Evolutionary conservation across 108 stramenopile species (phyloP), one percentile per base, ranked within the genome.

Genomic region (Skeletonema menzelii): DNA sequence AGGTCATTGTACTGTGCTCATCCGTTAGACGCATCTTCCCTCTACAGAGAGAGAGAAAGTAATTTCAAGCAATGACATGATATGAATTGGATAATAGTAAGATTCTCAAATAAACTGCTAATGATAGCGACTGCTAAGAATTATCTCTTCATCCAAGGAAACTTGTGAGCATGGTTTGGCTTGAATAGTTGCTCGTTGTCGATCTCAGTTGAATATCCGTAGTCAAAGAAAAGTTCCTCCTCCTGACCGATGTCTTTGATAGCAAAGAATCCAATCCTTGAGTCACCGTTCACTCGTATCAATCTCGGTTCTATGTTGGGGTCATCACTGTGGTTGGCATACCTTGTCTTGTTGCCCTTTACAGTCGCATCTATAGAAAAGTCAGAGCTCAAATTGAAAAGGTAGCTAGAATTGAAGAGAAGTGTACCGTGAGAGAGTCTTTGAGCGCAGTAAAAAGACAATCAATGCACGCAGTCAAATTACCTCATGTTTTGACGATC

Each of bases 251-350:
- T 93, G 62, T 87, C 83, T 30, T 86, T 69, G 42, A 69, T 68
- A 10, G 97, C 94, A 76, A 86, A 97, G 14, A 97, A 82, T 8
- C 85, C 95, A 65, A 97, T 88, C 22, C 90, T 73, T 63, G 73
- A 64, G 63, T 92, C 91, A 0, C 94, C 95, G 56, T 92, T 87
- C 5, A 93, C 92, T 30, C 77, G 40, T 14, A 88, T 67, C 57
- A 81, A 82, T 56, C 82, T 87, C 11, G 92, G 67, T 60, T 72
- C 69, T 40, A 87, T 78, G 65, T 95, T 97, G 0, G 92, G 90
- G 12, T 72, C 80, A 60, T 69, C 53, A 28, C 77, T 88, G 82
- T 96, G 93, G 59, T 97, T 97, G 20, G 85, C 79, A 65, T 85
- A 96, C 35, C 89, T 72, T 20, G 87, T 83, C 65, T 93, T 92